A percentile compares a stretch with the other conserved stretches of the same genome.
Evolutionary conservation across 768 basidiomycete species (phyloP).

Genomic region (Naganishia vaughanmartiniae): DNA sequence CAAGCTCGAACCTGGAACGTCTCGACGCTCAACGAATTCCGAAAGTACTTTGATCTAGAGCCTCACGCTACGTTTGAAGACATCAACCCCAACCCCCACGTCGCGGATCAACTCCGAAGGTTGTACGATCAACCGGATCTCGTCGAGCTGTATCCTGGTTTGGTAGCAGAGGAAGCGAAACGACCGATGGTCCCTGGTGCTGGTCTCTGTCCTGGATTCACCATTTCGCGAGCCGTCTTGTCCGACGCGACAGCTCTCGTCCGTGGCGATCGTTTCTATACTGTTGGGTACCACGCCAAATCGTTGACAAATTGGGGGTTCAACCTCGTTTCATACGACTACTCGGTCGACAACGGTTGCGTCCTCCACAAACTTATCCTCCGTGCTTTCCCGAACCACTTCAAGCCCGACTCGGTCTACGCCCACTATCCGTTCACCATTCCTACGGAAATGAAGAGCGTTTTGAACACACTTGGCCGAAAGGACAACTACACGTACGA

Average conservation of each 20-base stretch:
- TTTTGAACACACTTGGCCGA: neutral
- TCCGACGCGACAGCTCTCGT: neutral
- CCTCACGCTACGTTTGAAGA: neutral
- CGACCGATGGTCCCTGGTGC: neutral
- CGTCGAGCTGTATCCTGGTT: neutral
- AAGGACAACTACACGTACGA: conserved; percentile 7
- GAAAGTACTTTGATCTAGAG: neutral
- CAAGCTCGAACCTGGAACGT: conserved; percentile 6
- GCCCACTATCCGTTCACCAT: neutral
- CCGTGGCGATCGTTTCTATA: neutral
- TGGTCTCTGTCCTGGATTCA: neutral
- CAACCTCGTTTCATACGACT: neutral
- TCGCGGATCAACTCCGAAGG: neutral
- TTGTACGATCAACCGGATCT: neutral
- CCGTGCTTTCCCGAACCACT: conserved; percentile 4
- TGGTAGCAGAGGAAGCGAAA: neutral
- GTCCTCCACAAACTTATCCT: conserved; percentile 1
- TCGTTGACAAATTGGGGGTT: neutral
- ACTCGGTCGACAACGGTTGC: conserved; percentile 1
- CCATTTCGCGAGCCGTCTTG: neutral
- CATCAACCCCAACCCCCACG: neutral
- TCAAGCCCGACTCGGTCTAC: conserved; percentile 2
- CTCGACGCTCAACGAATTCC: neutral
- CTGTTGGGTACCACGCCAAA: neutral
- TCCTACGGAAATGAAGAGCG: neutral